phyloP scores from a whole-genome alignment of 148 eudicot species.

The Rhododendron vialii region DNA sequence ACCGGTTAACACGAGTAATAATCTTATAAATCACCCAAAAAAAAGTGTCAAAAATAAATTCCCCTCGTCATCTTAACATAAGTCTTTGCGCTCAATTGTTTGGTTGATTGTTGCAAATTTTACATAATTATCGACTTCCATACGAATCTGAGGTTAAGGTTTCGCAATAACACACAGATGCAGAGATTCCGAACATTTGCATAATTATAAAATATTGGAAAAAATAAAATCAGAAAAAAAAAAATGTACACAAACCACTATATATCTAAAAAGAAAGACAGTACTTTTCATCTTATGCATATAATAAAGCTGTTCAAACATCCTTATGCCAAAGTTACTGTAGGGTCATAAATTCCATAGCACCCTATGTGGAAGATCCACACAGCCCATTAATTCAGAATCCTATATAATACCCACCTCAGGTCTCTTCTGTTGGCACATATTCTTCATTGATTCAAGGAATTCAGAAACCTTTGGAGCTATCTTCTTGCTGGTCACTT shows the following conservation, averaged over 20 bases:
- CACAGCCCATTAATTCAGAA: background rate
- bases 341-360: background rate
- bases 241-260: background rate
- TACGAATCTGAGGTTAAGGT: too few species aligned
- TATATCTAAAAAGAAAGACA: too few species aligned
- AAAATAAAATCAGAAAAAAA: background rate
- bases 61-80: background rate
- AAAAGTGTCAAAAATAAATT: too few species aligned
- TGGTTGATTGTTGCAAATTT: too few species aligned
- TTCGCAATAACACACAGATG: too few species aligned
- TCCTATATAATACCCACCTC: conserved; percentile 34
- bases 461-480: conserved; percentile 52
- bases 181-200: too few species aligned
- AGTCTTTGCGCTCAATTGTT: background rate
- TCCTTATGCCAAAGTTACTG: background rate
- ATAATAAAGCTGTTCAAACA: background rate
- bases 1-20: too few species aligned
- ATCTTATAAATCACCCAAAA: too few species aligned
- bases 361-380: background rate
- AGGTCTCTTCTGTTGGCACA: conserved; percentile 56
- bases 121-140: too few species aligned
- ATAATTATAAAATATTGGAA: background rate
- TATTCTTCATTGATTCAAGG: conserved; percentile 53
- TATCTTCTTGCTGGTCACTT: conserved; percentile 34
- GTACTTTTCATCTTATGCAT: background rate